Percentiles rank a stretch among this genome's conserved stretches.
phyloP scores from a whole-genome alignment of 1,284 basidiomycete species.

The Apiotrichum sp. region DNA sequence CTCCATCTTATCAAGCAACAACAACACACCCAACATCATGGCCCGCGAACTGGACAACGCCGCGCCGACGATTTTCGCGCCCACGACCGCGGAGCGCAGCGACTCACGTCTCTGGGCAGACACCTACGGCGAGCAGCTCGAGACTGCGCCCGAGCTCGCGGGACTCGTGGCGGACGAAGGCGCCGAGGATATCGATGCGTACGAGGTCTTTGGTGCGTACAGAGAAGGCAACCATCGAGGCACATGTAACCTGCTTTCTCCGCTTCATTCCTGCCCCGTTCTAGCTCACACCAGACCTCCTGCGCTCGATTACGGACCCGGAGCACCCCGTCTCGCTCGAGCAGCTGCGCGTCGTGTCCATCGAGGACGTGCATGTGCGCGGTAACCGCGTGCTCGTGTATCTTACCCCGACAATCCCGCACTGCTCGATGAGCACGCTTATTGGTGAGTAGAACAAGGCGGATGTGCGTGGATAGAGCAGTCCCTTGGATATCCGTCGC shows the following conservation, averaged over 20 bases:
- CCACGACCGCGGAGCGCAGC: slow-evolving; percentile 16
- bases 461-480: too few relatives aligned
- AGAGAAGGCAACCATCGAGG: too few relatives aligned
- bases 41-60: slow-evolving; percentile 39
- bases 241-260: neutral
- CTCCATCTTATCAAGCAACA: neutral
- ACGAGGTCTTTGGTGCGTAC: slow-evolving; percentile 54
- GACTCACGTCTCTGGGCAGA: slow-evolving; percentile 16
- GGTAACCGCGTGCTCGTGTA: slow-evolving; percentile 73
- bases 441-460: slow-evolving; percentile 53
- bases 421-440: slow-evolving; percentile 95
- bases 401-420: slow-evolving; percentile 95
- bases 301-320: slow-evolving; percentile 89
- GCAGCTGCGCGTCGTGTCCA: slow-evolving; percentile 90
- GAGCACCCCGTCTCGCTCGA: slow-evolving; percentile 95
- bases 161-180: slow-evolving; percentile 22
- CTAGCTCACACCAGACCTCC: slow-evolving; percentile 60
- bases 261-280: too few relatives aligned
- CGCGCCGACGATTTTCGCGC: slow-evolving; percentile 41
- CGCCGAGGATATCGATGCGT: slow-evolving; percentile 55
- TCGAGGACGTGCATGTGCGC: slow-evolving; percentile 71
- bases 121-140: slow-evolving; percentile 1
- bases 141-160: neutral
- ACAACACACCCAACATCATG: slow-evolving; percentile 18
- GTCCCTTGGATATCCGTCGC: too few relatives aligned